These are phyloP conservation scores for Eucalyptus urophylla DNA, from an alignment of 345 rosid genomes.

Conservation along the genomic window DNA sequence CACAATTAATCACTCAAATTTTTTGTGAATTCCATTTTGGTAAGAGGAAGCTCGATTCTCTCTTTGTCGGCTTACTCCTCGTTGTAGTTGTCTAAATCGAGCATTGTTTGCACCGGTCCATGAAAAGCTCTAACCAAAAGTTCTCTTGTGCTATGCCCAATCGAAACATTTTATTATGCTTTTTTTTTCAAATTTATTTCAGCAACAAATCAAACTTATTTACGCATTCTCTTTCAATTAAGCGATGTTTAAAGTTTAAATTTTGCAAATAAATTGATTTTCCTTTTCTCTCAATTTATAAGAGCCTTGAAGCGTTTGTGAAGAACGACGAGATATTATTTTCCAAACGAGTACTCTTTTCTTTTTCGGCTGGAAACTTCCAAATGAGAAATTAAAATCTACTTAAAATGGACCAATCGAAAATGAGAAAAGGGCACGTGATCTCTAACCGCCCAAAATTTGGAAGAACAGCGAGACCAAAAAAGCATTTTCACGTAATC, in stretches of 20 bases:
- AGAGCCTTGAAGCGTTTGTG: neutral
- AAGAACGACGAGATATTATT: neutral
- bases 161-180: neutral
- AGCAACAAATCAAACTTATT: neutral
- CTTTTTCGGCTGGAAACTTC: neutral
- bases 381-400: neutral
- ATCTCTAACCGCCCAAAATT: neutral
- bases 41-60: neutral
- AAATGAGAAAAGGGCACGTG: neutral
- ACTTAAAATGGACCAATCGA: neutral
- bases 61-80: neutral
- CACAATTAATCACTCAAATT: neutral
- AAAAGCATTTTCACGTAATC: neutral
- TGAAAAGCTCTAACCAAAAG: neutral
- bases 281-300: neutral
- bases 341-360: neutral
- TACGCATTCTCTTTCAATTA: neutral
- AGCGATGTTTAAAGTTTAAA: neutral
- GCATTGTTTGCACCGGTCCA: neutral
- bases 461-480: neutral
- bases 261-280: no score
- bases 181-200: neutral
- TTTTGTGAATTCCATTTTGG: neutral
- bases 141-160: rapidly evolving
- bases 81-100: neutral